Evolutionary conservation across 805 yeast species (phyloP), one percentile per base, ranked within the genome.

Genomic region (Starmerella gropengiesseri): DNA sequence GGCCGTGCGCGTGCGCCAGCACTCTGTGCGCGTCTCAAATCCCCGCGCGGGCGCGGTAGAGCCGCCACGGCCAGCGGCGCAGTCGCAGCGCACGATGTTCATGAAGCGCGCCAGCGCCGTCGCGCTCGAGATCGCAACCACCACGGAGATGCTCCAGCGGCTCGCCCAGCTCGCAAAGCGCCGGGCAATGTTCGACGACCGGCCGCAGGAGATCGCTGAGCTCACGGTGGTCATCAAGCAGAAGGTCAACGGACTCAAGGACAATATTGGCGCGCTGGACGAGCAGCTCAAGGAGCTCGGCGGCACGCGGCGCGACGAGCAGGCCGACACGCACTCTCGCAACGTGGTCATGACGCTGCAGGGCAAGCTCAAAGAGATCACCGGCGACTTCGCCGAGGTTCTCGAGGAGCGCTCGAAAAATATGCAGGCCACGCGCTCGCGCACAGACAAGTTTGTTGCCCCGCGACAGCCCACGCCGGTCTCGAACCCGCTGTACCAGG

Each of bases 191-290:
- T 84, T 91, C 52, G 95, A 87, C 57, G 98, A 91, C 62, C 78
- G 81, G 52, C 96, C 97, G 1, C 78, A 84, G 13, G 97, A 91
- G 58, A 84, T 91, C 49, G 83, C 87, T 17, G 95, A 91, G 60
- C 67, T 91, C 50, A 87, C 98, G 0, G 82, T 78, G 52, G 79
- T 86, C 31, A 73, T 74, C 50, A 74, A 74, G 54, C 96, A 91
- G 60, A 94, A 82, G 55, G 77, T 91, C 39, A 78, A 86, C 57
- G 75, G 76, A 51, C 76, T 91, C 49, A 94, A 83, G 55, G 76
- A 78, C 55, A 71, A 70, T 48, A 69, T 82, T 50, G 77, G 76
- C 54, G 74, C 68, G 43, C 64, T 80, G 46, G 85, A 79, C 58
- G 63, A 63, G 45, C 72, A 64, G 52, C 69, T 69, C 33, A 65